Conservation (phyloP, 352 stramenopile species). For the Globisporangium radiosum region DNA sequence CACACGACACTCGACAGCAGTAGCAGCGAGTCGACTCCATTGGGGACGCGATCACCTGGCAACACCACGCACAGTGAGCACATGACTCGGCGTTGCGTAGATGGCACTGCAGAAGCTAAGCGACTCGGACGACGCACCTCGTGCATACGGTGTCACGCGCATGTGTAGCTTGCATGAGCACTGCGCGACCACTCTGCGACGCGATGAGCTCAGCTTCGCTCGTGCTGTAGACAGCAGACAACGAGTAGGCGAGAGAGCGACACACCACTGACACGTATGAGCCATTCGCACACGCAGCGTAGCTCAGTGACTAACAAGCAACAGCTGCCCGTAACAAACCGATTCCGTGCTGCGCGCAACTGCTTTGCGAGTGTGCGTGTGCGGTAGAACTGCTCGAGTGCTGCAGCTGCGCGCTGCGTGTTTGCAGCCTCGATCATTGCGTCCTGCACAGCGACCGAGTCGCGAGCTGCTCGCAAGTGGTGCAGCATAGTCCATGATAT, state of each 20-base stretch:
- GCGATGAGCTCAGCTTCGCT: conserved; percentile 17
- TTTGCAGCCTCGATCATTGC: conserved; percentile 14
- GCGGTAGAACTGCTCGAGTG: conserved; percentile 22
- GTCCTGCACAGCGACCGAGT: conserved; percentile 14
- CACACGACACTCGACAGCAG: background rate
- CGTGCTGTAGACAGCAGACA: background rate
- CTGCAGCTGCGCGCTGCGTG: conserved; percentile 9
- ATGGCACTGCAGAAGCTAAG: background rate
- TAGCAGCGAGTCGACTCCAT: background rate
- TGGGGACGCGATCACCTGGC: background rate
- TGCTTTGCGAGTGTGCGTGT: conserved; percentile 14
- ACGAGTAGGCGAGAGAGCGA: background rate
- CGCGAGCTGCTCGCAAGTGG: conserved; percentile 7
- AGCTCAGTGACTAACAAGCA: background rate
- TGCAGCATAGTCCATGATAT: background rate
- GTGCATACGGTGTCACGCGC: conserved; percentile 1
- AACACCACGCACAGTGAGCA: background rate
- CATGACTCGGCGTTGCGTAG: too few species aligned
- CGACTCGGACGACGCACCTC: background rate
- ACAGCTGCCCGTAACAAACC: background rate
- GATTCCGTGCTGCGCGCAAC: conserved; percentile 17
- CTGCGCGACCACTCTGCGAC: conserved; percentile 13
- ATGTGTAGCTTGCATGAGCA: background rate
- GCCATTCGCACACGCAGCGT: too few species aligned
- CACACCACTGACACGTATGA: too few species aligned